Conservation (phyloP, 2,329 filamentous ascomycete genomes). For the Neopestalotiopsis rosae region DNA sequence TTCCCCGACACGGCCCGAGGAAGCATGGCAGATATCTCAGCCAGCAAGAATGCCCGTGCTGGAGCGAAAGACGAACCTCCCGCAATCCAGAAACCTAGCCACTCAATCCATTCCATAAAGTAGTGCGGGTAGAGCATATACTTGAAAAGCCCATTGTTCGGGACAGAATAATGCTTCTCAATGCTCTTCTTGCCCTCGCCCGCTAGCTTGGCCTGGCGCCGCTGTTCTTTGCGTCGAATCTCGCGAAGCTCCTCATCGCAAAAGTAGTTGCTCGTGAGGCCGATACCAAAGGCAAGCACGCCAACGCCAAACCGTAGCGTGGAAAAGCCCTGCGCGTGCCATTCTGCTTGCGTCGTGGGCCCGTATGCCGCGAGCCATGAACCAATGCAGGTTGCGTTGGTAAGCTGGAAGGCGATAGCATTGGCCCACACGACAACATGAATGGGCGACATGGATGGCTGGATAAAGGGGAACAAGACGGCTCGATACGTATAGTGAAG, state of each 20-base stretch:
- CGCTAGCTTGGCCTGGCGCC: conserved; percentile 56
- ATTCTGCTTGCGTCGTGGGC: conserved; percentile 61
- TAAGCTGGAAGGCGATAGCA: conserved; percentile 76
- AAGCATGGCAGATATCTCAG: conserved; percentile 89
- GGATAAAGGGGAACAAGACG: conserved; percentile 78
- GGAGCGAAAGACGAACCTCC: conserved; percentile 72
- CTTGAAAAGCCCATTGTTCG: conserved; percentile 80
- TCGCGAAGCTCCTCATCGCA: conserved; percentile 90
- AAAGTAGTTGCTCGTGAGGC: conserved; percentile 81
- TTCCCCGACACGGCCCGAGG: conserved; percentile 82
- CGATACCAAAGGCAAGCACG: conserved; percentile 75
- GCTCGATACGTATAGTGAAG: conserved; percentile 94
- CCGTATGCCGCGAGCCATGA: conserved; percentile 86
- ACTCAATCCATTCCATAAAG: conserved; percentile 96
- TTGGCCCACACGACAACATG: conserved; percentile 69
- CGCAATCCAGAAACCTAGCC: conserved; percentile 85
- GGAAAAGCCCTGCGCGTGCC: conserved; percentile 46
- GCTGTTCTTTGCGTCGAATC: conserved; percentile 74
- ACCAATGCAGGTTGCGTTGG: conserved; percentile 79
- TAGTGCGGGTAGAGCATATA: conserved; percentile 92
- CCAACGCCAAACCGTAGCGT: conserved; percentile 63
- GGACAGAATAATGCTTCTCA: conserved; percentile 87
- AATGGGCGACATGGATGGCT: conserved; percentile 92
- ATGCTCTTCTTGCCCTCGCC: conserved; percentile 50
- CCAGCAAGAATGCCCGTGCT: conserved; percentile 81